Evolutionary conservation across 371 early-diverging fungal species (phyloP).

Genomic region (Apophysomyces elegans): DNA sequence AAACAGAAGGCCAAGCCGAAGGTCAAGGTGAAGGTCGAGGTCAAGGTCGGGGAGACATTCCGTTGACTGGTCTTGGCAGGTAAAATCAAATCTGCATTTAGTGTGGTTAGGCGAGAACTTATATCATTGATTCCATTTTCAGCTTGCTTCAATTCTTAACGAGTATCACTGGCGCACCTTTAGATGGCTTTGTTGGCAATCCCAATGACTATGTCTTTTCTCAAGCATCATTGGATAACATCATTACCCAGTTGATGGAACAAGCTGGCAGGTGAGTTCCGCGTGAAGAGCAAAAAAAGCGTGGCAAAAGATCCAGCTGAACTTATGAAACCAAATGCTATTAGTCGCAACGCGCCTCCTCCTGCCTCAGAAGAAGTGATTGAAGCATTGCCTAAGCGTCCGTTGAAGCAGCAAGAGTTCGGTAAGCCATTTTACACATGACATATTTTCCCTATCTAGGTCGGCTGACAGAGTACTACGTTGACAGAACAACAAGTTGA

Average conservation of each 20-base stretch:
- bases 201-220: constrained; percentile 70
- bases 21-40: constrained; percentile 13
- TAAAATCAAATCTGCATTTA: background rate
- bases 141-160: constrained; percentile 45
- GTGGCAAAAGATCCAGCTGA: background rate
- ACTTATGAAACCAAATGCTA: background rate
- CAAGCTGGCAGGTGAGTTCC: constrained; percentile 56
- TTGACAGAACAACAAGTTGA: constrained; percentile 46
- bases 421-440: constrained; percentile 26
- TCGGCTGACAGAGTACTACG: background rate
- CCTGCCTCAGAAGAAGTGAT: constrained; percentile 73
- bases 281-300: background rate
- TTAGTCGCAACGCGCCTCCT: constrained; percentile 65
- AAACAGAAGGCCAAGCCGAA: constrained; percentile 4
- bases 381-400: constrained; percentile 50
- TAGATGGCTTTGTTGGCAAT: constrained; percentile 52
- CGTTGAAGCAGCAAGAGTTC: constrained; percentile 55
- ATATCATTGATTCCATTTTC: background rate
- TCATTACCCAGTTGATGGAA: constrained; percentile 83
- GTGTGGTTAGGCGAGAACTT: background rate
- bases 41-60: constrained; percentile 12
- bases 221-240: constrained; percentile 71
- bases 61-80: constrained; percentile 31
- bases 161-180: constrained; percentile 35
- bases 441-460: background rate